Evolutionary conservation across 2,329 filamentous ascomycete species (phyloP).

Genomic region (Ceratocystis variospora): DNA sequence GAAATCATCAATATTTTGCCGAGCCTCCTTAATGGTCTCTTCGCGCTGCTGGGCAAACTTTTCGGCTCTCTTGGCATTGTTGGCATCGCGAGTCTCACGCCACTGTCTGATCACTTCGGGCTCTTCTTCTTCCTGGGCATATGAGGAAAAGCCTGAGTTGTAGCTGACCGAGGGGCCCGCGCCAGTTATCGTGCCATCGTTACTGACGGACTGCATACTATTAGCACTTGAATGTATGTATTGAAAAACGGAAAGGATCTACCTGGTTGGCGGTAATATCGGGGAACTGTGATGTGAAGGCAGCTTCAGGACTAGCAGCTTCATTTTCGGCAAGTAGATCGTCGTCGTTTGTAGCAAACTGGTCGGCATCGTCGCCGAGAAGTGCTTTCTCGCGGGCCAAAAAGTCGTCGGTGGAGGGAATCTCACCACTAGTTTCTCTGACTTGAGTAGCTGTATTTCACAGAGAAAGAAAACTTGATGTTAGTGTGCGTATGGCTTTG

Average conservation of each 20-base stretch:
- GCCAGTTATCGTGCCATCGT: constrained; percentile 69
- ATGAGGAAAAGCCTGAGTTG: constrained; percentile 48
- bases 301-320: constrained; percentile 70
- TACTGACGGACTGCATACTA: constrained; percentile 49
- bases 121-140: constrained; percentile 55
- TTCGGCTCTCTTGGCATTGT: constrained; percentile 71
- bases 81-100: constrained; percentile 76
- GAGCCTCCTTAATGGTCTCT: constrained; percentile 76
- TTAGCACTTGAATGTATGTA: neutral
- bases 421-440: constrained; percentile 40
- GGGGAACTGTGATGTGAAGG: constrained; percentile 53
- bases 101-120: constrained; percentile 81
- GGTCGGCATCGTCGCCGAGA: constrained; percentile 83
- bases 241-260: neutral
- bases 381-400: constrained; percentile 79
- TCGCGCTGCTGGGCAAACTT: constrained; percentile 70
- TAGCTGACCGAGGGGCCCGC: constrained; percentile 40
- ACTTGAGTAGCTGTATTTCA: constrained; percentile 45
- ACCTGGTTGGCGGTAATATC: constrained; percentile 64
- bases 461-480: neutral
- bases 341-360: constrained; percentile 69
- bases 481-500: neutral
- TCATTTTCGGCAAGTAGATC: constrained; percentile 45
- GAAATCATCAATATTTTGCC: constrained; percentile 93
- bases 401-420: constrained; percentile 62